These are phyloP conservation scores for Kodamaea neixiangensis DNA, from an alignment of 805 yeast species.

Conservation along the genomic window DNA sequence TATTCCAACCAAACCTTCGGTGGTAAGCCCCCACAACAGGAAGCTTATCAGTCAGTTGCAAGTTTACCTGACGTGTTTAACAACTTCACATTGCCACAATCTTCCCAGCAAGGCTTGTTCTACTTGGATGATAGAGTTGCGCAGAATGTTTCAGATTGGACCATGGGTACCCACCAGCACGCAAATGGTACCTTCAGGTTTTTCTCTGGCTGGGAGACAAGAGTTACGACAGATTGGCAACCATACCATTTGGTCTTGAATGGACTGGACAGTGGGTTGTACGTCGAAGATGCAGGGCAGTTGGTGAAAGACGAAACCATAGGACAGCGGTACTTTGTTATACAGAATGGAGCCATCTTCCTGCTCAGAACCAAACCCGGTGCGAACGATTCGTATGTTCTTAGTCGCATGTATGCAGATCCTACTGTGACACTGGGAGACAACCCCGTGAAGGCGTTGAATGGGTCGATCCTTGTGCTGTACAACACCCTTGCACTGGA, in stretches of 20 bases:
- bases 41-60: neutral
- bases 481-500: neutral
- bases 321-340: neutral
- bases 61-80: neutral
- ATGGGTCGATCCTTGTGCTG: neutral
- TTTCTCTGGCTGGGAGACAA: neutral
- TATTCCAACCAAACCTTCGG: neutral
- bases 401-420: neutral
- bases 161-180: neutral
- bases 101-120: neutral
- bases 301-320: neutral
- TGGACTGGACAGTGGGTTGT: neutral
- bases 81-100: neutral
- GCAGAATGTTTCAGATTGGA: neutral
- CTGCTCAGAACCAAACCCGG: neutral
- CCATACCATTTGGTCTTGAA: neutral
- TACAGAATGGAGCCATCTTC: neutral
- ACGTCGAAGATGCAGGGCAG: neutral
- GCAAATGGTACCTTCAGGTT: neutral
- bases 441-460: neutral
- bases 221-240: neutral
- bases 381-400: neutral
- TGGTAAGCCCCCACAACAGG: neutral
- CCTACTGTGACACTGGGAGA: neutral
- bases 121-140: neutral